These are phyloP conservation scores for Pseudomassariella vexata DNA, from an alignment of 2,329 filamentous ascomycete genomes.

Conservation along the genomic window DNA sequence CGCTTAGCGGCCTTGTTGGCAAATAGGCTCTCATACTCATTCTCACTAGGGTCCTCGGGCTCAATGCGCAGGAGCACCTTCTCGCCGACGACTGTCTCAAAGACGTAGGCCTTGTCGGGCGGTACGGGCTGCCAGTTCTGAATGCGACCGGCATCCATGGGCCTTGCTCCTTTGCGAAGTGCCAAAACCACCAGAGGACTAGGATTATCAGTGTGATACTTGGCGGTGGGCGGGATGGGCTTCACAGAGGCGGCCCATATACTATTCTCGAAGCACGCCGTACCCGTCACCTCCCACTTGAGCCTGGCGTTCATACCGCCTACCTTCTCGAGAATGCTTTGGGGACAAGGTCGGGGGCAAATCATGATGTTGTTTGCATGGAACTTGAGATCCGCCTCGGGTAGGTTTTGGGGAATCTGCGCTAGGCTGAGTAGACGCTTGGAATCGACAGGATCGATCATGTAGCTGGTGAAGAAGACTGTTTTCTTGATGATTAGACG, in stretches of 20 bases:
- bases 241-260: slow-evolving; percentile 82
- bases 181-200: slow-evolving; percentile 79
- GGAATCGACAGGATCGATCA: slow-evolving; percentile 68
- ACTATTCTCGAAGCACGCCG: slow-evolving; percentile 68
- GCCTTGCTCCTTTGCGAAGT: slow-evolving; percentile 66
- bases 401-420: slow-evolving; percentile 55
- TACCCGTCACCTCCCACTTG: slow-evolving; percentile 76
- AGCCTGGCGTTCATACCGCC: slow-evolving; percentile 82
- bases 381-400: slow-evolving; percentile 68
- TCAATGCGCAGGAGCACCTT: slow-evolving; percentile 81
- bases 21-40: slow-evolving; percentile 58
- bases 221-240: slow-evolving; percentile 62
- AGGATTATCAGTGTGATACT: slow-evolving; percentile 73
- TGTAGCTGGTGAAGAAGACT: slow-evolving; percentile 88
- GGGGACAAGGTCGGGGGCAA: slow-evolving; percentile 67
- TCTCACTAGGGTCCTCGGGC: slow-evolving; percentile 57
- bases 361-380: slow-evolving; percentile 92
- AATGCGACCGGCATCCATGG: slow-evolving; percentile 76
- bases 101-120: slow-evolving; percentile 63
- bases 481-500: slow-evolving; percentile 74
- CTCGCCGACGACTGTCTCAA: slow-evolving; percentile 81
- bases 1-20: slow-evolving; percentile 56
- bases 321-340: slow-evolving; percentile 70
- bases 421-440: slow-evolving; percentile 68
- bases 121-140: slow-evolving; percentile 76